phyloP scores from a whole-genome alignment of 768 basidiomycete species.

The Lanmaoa rubissima region DNA sequence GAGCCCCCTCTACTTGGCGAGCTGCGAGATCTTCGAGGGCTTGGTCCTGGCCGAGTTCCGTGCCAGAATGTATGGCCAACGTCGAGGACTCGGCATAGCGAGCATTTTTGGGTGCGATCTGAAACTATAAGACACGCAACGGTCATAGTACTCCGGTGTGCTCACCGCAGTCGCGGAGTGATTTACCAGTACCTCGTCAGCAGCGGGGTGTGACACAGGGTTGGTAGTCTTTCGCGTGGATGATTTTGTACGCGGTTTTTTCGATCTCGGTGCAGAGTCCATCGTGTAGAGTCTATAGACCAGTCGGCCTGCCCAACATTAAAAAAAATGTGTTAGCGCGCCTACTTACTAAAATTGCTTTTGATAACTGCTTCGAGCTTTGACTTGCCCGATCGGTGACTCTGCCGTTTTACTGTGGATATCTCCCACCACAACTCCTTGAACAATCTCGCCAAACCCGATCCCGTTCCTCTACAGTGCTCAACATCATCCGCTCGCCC shows the following conservation, averaged over 20 bases:
- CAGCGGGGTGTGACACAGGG: background rate
- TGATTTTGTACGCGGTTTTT: constrained; percentile 55
- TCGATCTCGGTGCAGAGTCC: constrained; percentile 47
- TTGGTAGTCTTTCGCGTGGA: constrained; percentile 21
- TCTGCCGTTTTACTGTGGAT: background rate
- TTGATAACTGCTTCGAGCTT: background rate
- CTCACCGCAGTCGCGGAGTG: constrained; percentile 20
- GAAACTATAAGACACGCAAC: constrained; percentile 18
- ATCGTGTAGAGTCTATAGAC: constrained; percentile 24
- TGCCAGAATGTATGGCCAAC: constrained; percentile 64
- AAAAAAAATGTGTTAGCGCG: background rate
- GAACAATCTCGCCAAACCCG: background rate
- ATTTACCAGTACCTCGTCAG: constrained; percentile 25
- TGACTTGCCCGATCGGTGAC: constrained; percentile 21
- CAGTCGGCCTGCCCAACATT: background rate
- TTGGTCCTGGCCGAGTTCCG: constrained; percentile 58
- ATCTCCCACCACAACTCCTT: background rate
- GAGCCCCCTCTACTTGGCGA: constrained; percentile 59
- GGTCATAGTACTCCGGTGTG: background rate
- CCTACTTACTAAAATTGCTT: background rate
- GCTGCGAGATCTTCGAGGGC: constrained; percentile 48
- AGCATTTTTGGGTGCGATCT: constrained; percentile 47
- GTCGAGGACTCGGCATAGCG: constrained; percentile 67
- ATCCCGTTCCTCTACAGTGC: background rate
- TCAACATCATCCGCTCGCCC: constrained; percentile 1